Evolutionary conservation across 73 alveolate species (phyloP).

Genomic region (Symbiodinium natans): DNA sequence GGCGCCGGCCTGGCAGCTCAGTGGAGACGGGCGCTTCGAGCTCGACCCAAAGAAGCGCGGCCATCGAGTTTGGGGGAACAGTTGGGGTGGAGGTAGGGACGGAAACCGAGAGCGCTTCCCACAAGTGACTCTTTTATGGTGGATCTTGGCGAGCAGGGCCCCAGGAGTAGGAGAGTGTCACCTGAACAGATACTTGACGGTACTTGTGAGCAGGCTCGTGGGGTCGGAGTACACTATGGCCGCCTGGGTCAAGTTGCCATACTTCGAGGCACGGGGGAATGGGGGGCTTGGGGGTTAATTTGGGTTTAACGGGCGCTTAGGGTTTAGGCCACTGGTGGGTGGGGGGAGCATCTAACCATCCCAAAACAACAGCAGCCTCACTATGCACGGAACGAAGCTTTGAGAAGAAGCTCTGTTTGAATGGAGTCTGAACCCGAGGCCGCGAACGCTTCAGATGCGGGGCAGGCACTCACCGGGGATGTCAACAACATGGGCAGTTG

Average conservation of each 20-base stretch:
- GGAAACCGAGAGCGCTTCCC: neutral
- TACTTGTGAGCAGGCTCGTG: constrained; percentile 5
- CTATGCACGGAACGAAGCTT: too few relatives aligned
- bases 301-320: too few relatives aligned
- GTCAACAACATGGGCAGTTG: too few relatives aligned
- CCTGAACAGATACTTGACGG: neutral
- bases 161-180: neutral
- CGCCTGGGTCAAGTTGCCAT: constrained; percentile 72
- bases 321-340: too few relatives aligned
- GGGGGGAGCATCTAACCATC: too few relatives aligned
- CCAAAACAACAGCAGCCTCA: too few relatives aligned
- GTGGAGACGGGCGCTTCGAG: constrained; percentile 39
- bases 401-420: too few relatives aligned
- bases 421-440: too few relatives aligned
- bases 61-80: neutral
- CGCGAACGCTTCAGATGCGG: neutral
- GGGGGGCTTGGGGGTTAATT: too few relatives aligned
- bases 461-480: too few relatives aligned
- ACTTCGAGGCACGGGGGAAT: constrained; percentile 45
- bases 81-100: neutral
- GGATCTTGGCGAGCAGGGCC: neutral
- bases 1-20: constrained; percentile 15
- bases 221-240: constrained; percentile 54
- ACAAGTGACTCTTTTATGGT: too few relatives aligned
- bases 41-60: neutral